Percentiles rank a stretch among this genome's conserved stretches.
These are phyloP conservation scores for Microbotryum saponariae DNA, from an alignment of 1,284 basidiomycete species.

Conservation along the genomic window DNA sequence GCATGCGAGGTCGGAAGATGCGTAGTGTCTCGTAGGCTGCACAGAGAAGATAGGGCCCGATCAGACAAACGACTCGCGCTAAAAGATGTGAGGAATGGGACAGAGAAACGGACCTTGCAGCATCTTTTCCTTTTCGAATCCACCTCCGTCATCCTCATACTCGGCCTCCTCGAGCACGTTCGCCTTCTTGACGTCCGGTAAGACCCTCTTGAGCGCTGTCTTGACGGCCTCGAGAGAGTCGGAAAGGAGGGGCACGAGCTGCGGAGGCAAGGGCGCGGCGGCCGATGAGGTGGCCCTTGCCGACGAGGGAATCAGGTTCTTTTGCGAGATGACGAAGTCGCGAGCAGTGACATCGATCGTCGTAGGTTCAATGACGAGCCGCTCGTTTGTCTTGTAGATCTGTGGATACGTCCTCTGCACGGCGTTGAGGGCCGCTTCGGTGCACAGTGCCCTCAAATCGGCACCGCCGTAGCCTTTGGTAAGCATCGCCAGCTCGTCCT, in stretches of 20 bases:
- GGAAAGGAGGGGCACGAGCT: conserved; percentile 73
- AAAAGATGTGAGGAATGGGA: too few species aligned
- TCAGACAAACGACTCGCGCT: too few species aligned
- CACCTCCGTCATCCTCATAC: conserved; percentile 54
- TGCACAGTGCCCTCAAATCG: conserved; percentile 86
- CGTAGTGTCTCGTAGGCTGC: conserved; percentile 84
- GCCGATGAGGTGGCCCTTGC: conserved; percentile 79
- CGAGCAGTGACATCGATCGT: conserved; percentile 77
- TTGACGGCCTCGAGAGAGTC: conserved; percentile 65
- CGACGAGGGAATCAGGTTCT: conserved; percentile 89
- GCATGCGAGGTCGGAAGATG: conserved; percentile 80
- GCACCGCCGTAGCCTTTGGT: conserved; percentile 99
- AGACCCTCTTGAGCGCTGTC: conserved; percentile 49
- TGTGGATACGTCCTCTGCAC: conserved; percentile 95
- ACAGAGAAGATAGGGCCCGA: not conserved
- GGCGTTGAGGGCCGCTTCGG: conserved; percentile 93
- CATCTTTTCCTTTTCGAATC: conserved; percentile 53
- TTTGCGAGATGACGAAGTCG: conserved; percentile 96
- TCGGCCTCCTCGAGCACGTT: conserved; percentile 80
- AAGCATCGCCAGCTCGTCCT: conserved; percentile 68
- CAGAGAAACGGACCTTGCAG: conserved; percentile 59
- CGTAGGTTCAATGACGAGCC: conserved; percentile 75
- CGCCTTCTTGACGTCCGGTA: conserved; percentile 42
- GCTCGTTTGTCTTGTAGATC: conserved; percentile 86
- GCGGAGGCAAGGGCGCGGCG: conserved; percentile 73